Conservation (phyloP, 2,329 filamentous ascomycete genomes). For the Penicillium sp. region DNA sequence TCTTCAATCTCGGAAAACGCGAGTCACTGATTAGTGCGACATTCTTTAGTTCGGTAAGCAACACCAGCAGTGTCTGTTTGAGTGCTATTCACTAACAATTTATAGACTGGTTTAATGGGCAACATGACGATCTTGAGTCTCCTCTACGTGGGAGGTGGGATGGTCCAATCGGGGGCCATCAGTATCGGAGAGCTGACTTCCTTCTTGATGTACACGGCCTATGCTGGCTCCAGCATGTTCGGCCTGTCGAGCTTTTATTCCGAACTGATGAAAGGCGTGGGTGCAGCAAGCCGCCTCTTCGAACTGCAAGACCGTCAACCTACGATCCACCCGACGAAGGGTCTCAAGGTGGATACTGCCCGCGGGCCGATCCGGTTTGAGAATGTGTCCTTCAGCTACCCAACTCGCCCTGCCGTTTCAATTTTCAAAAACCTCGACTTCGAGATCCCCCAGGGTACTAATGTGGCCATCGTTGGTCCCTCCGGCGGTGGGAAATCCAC, state of each 20-base stretch:
- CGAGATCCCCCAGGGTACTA: slow-evolving; percentile 87
- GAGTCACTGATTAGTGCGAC: slow-evolving; percentile 88
- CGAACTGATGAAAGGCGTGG: slow-evolving; percentile 98
- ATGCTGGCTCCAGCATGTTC: slow-evolving; percentile 82
- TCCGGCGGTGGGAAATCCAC: slow-evolving; percentile 97
- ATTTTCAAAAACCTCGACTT: slow-evolving; percentile 92
- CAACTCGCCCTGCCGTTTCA: slow-evolving; percentile 84
- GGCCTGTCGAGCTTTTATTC: slow-evolving; percentile 96
- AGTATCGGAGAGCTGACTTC: slow-evolving; percentile 90
- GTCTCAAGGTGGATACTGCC: slow-evolving; percentile 77
- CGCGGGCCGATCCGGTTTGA: slow-evolving; percentile 87
- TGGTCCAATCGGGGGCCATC: slow-evolving; percentile 85
- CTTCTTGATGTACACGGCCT: slow-evolving; percentile 98
- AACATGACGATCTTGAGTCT: slow-evolving; percentile 95
- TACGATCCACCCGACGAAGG: slow-evolving; percentile 84
- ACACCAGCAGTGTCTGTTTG: background rate
- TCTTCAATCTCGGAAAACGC: slow-evolving; percentile 83
- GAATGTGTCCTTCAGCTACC: slow-evolving; percentile 86
- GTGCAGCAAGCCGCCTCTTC: slow-evolving; percentile 93
- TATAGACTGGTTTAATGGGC: slow-evolving; percentile 83
- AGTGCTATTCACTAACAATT: slow-evolving; percentile 28
- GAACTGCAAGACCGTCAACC: slow-evolving; percentile 91
- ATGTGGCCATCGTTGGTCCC: slow-evolving; percentile 94
- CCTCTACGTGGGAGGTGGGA: slow-evolving; percentile 85
- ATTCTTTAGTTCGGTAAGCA: slow-evolving; percentile 72